Conservation (phyloP, 371 early-diverging fungal genomes). For the Mortierella sp. region DNA sequence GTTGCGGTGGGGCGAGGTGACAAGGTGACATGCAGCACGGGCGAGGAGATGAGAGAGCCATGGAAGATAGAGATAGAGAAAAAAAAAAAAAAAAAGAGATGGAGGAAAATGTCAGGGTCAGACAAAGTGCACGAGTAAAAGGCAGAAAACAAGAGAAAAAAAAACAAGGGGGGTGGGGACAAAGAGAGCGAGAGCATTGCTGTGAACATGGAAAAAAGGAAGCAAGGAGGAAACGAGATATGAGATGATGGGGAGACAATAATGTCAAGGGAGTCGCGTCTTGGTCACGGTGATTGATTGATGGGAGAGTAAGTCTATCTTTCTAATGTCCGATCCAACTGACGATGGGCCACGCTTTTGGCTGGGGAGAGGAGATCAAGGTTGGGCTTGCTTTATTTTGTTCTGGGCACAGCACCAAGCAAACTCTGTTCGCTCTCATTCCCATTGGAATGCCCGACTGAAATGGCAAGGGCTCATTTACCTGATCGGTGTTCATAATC, state of each 20-base stretch:
- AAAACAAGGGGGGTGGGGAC: neutral
- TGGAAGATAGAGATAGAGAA: constrained; percentile 2
- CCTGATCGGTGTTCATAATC: constrained; percentile 65
- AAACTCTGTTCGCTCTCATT: constrained; percentile 3
- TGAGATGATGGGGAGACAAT: neutral
- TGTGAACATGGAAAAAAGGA: constrained; percentile 8
- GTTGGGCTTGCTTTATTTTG: no score
- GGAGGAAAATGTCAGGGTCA: constrained; percentile 1
- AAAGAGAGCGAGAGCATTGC: constrained; percentile 3
- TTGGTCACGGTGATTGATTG: neutral
- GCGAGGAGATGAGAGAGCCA: constrained; percentile 16
- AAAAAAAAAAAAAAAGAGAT: constrained; percentile 3
- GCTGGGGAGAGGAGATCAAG: neutral
- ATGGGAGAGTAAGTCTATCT: no score
- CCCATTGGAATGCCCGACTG: neutral
- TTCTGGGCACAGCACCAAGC: no score
- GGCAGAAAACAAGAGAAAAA: no score
- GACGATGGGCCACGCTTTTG: neutral
- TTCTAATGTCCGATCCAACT: neutral
- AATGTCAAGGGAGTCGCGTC: neutral
- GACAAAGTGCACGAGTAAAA: neutral
- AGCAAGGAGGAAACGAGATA: constrained; percentile 10
- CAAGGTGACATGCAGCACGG: neutral
- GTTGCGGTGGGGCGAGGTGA: neutral
- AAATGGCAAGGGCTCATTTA: constrained; percentile 31